Evolutionary conservation across 495 filamentous ascomycete species (phyloP).

Genomic region (Aspergillus carlsbadensis): DNA sequence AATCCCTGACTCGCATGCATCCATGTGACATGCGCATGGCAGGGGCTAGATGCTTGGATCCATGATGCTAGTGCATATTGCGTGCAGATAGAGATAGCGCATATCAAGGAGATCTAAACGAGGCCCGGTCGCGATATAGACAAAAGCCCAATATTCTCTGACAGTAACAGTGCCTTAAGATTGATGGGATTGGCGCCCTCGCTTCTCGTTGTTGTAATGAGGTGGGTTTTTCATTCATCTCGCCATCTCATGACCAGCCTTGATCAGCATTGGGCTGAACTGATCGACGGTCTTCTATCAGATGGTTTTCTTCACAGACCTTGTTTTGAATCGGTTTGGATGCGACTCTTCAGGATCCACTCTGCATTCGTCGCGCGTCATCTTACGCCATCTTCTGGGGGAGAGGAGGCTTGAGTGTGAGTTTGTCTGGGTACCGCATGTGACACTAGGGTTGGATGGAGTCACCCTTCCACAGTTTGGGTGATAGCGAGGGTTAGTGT

Average conservation of each 20-base stretch:
- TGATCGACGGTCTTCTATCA: conserved; percentile 3
- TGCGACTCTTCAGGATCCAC: not conserved
- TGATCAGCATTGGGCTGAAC: not conserved
- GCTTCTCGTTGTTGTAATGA: not conserved
- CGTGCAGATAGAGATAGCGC: not conserved
- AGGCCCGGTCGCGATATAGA: not conserved
- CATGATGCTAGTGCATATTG: not conserved
- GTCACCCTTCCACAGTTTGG: not conserved
- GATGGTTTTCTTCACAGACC: not conserved
- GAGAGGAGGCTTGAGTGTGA: not conserved
- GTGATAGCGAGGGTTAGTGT: not conserved
- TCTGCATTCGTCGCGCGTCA: not conserved
- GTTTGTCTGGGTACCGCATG: not conserved
- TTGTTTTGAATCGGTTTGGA: not conserved
- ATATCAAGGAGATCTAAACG: not conserved
- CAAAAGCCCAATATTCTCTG: not conserved
- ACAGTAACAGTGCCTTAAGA: not conserved
- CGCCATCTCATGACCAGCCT: not conserved
- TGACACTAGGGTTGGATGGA: conserved; percentile 8
- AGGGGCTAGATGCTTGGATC: not conserved
- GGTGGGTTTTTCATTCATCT: not conserved
- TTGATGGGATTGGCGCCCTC: not conserved
- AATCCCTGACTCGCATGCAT: not conserved
- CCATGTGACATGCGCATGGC: conserved; percentile 10
- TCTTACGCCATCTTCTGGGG: not conserved